A percentile compares a stretch with the other conserved stretches of the same genome.
These are phyloP conservation scores for Macrotyloma uniflorum DNA, from an alignment of 306 rosid species.

Conservation along the genomic window DNA sequence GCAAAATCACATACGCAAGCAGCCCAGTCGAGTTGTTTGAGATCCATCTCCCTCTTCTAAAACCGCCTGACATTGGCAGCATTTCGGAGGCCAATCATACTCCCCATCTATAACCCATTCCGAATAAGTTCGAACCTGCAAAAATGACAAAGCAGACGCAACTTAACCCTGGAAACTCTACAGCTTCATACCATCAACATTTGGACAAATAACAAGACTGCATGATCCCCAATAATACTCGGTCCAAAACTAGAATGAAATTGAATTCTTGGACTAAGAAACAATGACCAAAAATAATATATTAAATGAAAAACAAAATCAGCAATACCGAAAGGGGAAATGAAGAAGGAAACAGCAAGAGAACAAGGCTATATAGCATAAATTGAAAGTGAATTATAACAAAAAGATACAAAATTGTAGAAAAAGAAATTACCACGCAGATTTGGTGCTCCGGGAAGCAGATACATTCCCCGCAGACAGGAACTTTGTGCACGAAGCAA, in stretches of 20 bases:
- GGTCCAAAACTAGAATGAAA: constrained; percentile 29
- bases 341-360: neutral
- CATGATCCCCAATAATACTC: constrained; percentile 26
- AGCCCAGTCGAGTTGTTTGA: constrained; percentile 89
- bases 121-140: constrained; percentile 86
- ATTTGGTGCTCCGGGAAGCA: constrained; percentile 96
- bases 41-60: constrained; percentile 75
- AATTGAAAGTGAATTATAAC: constrained; percentile 2
- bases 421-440: constrained; percentile 67
- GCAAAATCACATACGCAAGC: constrained; percentile 84
- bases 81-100: constrained; percentile 96
- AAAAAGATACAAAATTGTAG: neutral
- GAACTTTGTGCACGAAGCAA: constrained; percentile 98
- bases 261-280: neutral
- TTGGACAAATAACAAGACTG: constrained; percentile 8
- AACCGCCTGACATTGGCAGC: constrained; percentile 76
- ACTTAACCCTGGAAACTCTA: constrained; percentile 37
- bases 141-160: constrained; percentile 36
- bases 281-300: neutral
- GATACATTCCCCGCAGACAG: constrained; percentile 99
- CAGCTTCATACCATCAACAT: constrained; percentile 10
- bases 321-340: constrained; percentile 2
- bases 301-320: constrained; percentile 4
- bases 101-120: constrained; percentile 99
- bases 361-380: constrained; percentile 17